Evolutionary conservation across 2,329 filamentous ascomycete genomes (phyloP).

Genomic region (Aureobasidium vineae): DNA sequence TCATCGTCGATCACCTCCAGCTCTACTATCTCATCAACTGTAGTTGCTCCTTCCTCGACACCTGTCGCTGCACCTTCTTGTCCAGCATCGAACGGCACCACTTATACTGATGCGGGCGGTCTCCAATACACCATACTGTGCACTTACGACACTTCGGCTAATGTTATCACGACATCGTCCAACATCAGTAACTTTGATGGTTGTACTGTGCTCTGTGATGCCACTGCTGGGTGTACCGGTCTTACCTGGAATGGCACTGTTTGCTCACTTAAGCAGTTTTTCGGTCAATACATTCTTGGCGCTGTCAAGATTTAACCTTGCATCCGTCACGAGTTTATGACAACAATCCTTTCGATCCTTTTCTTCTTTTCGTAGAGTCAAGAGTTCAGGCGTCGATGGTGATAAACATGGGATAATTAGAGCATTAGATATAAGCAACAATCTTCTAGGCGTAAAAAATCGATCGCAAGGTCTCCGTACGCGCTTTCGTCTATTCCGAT

Average conservation of each 20-base stretch:
- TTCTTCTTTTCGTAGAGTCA: neutral
- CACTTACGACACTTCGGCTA: conserved; percentile 3
- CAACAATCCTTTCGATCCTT: neutral
- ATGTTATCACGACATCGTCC: neutral
- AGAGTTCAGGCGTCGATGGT: neutral
- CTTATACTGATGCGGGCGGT: conserved; percentile 29
- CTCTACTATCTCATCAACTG: neutral
- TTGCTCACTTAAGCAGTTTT: conserved; percentile 12
- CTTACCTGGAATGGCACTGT: conserved; percentile 11
- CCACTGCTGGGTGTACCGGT: neutral
- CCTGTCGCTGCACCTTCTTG: conserved; percentile 27
- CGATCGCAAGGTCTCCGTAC: neutral
- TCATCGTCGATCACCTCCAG: neutral
- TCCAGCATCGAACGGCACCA: conserved; percentile 31
- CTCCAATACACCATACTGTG: neutral
- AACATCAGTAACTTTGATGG: neutral
- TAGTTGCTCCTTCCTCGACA: neutral
- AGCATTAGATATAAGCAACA: neutral
- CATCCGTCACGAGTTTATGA: too few species aligned
- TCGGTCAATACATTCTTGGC: conserved; percentile 18
- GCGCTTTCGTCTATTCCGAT: neutral
- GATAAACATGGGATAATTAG: too few species aligned
- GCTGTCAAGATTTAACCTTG: neutral
- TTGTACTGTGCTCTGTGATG: conserved; percentile 1
- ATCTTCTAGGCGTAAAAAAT: neutral